These are phyloP conservation scores for Cladosporium sp. DNA, from an alignment of 2,329 filamentous ascomycete genomes.

Conservation along the genomic window DNA sequence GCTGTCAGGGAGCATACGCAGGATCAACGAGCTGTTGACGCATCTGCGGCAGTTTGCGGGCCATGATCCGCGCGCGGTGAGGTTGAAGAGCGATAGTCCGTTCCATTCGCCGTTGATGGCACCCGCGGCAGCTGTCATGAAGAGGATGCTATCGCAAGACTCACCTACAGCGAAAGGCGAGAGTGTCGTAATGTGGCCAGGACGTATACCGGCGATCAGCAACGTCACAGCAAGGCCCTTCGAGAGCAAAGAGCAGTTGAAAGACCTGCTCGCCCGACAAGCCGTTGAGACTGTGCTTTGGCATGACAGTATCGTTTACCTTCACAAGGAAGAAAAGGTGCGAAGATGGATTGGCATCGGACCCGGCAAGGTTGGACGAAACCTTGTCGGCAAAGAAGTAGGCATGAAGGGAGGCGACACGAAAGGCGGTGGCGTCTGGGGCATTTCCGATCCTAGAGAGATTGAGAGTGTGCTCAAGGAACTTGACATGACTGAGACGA, in stretches of 20 bases:
- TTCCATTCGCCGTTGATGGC: slow-evolving; percentile 93
- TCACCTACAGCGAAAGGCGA: slow-evolving; percentile 59
- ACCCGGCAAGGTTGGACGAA: slow-evolving; percentile 89
- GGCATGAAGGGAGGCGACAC: slow-evolving; percentile 75
- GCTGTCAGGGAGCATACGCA: slow-evolving; percentile 80
- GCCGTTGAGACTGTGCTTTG: slow-evolving; percentile 91
- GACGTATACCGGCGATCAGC: slow-evolving; percentile 74
- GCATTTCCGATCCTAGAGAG: slow-evolving; percentile 73
- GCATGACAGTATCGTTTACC: slow-evolving; percentile 90
- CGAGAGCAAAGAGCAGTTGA: slow-evolving; percentile 69
- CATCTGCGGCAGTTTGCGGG: slow-evolving; percentile 88
- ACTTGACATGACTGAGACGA: slow-evolving; percentile 49
- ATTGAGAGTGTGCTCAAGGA: slow-evolving; percentile 50
- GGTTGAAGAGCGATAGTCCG: slow-evolving; percentile 82
- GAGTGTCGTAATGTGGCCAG: slow-evolving; percentile 75
- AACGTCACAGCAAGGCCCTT: slow-evolving; percentile 86
- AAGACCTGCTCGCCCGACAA: slow-evolving; percentile 75
- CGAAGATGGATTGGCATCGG: slow-evolving; percentile 88
- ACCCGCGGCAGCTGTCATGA: slow-evolving; percentile 77
- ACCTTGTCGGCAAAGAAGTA: slow-evolving; percentile 92
- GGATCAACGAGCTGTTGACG: slow-evolving; percentile 77
- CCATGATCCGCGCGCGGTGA: slow-evolving; percentile 85
- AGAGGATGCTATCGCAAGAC: slow-evolving; percentile 59
- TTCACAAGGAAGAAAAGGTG: slow-evolving; percentile 81
- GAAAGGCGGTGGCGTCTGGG: slow-evolving; percentile 92